Evolutionary conservation across 306 rosid species (phyloP).

Genomic region (Quercus robur): DNA sequence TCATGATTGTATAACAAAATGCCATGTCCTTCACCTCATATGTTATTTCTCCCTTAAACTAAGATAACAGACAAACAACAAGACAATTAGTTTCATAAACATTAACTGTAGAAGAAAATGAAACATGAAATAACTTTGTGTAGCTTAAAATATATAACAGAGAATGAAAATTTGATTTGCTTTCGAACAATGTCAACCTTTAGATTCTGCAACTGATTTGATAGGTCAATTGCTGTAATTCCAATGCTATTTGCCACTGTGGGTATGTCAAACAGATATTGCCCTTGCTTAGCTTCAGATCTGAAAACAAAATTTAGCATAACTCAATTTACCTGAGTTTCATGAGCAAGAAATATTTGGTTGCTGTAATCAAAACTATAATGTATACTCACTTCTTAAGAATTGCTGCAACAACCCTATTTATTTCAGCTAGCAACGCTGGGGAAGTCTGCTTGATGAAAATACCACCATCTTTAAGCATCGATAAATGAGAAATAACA

Average conservation of each 20-base stretch:
- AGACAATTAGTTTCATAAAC: conserved; percentile 7
- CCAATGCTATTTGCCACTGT: conserved; percentile 70
- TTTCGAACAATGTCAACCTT: conserved; percentile 54
- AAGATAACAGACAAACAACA: conserved; percentile 16
- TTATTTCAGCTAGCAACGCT: conserved; percentile 59
- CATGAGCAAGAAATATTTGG: conserved; percentile 13
- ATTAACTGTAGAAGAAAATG: not conserved
- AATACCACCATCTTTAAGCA: conserved; percentile 10
- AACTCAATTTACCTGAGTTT: conserved; percentile 21
- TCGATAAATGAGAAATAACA: not conserved
- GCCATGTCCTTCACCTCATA: conserved; percentile 86
- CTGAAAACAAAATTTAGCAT: conserved; percentile 42
- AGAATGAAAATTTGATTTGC: not conserved
- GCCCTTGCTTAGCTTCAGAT: conserved; percentile 85
- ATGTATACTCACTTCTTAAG: conserved; percentile 55
- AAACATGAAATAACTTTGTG: not conserved
- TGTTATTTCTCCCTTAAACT: conserved; percentile 87
- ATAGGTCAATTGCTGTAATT: conserved; percentile 54
- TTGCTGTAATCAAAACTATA: conserved; percentile 20
- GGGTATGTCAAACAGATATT: conserved; percentile 68
- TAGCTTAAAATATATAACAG: not conserved
- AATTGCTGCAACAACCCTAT: conserved; percentile 60
- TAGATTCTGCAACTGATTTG: conserved; percentile 60
- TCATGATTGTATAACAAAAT: conserved; percentile 60
- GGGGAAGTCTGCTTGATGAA: conserved; percentile 63